These are phyloP conservation scores for Purpureocillium lavendulum DNA, from an alignment of 2,329 filamentous ascomycete genomes.

Conservation along the genomic window DNA sequence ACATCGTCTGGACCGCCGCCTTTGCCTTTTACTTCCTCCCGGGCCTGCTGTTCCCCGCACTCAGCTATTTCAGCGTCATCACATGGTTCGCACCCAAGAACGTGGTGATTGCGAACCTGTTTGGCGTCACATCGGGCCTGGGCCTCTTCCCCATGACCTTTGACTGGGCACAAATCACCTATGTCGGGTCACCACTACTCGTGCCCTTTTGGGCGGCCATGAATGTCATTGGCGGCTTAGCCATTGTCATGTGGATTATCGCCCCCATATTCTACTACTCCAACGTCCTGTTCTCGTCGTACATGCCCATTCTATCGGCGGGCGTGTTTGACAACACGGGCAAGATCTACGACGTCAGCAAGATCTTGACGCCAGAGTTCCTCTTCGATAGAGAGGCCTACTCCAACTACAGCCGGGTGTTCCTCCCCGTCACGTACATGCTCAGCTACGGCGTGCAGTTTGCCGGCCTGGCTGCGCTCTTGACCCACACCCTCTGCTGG, in stretches of 20 bases:
- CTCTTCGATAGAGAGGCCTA: constrained; percentile 72
- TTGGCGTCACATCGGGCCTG: constrained; percentile 76
- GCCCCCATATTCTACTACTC: constrained; percentile 74
- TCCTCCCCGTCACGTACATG: constrained; percentile 79
- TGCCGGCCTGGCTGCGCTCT: constrained; percentile 67
- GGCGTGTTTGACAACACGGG: constrained; percentile 82
- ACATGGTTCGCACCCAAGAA: constrained; percentile 85
- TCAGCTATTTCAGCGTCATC: constrained; percentile 83
- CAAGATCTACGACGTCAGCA: constrained; percentile 70
- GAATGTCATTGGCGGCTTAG: constrained; percentile 73
- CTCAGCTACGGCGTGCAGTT: constrained; percentile 83
- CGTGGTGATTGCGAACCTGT: constrained; percentile 78
- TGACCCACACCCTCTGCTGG: constrained; percentile 79
- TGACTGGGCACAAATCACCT: constrained; percentile 85
- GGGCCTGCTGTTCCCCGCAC: constrained; percentile 70
- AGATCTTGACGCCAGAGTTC: constrained; percentile 69
- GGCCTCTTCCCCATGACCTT: constrained; percentile 81
- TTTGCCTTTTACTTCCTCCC: constrained; percentile 82
- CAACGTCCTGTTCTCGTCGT: constrained; percentile 72
- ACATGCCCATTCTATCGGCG: constrained; percentile 78
- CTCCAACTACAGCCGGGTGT: constrained; percentile 73
- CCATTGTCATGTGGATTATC: constrained; percentile 77
- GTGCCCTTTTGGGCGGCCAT: constrained; percentile 82
- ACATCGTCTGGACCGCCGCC: constrained; percentile 59
- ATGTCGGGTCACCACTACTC: constrained; percentile 76